Evolutionary conservation across 108 stramenopile species (phyloP).

Genomic region (Cylindrotheca closterium): DNA sequence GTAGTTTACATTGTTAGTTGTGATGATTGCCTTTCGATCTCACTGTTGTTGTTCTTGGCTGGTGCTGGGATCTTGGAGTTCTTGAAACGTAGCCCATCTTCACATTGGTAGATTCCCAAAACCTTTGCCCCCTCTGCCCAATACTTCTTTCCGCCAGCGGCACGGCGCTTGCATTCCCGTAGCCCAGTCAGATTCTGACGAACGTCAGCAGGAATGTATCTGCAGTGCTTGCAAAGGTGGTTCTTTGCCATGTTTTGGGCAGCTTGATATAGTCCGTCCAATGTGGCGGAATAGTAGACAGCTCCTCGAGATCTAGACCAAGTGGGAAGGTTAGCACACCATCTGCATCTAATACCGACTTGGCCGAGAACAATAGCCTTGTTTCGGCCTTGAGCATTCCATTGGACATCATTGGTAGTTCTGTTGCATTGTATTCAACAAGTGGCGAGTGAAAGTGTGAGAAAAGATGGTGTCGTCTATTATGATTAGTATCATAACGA

Average conservation of each 20-base stretch:
- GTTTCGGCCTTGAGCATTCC: constrained; percentile 29
- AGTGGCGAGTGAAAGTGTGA: background rate
- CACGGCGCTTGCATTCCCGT: constrained; percentile 26
- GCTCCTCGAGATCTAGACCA: constrained; percentile 27
- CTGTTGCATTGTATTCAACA: too few species aligned
- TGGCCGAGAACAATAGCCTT: constrained; percentile 23
- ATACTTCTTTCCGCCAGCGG: constrained; percentile 39
- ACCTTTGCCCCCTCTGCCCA: constrained; percentile 36
- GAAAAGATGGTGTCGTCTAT: too few species aligned
- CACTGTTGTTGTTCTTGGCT: too few species aligned
- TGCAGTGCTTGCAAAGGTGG: constrained; percentile 22
- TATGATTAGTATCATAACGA: too few species aligned
- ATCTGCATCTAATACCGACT: constrained; percentile 30
- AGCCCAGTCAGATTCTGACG: constrained; percentile 2
- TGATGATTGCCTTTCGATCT: too few species aligned
- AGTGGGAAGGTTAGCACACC: constrained; percentile 14
- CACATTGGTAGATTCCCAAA: constrained; percentile 31
- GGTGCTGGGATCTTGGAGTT: background rate
- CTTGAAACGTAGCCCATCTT: constrained; percentile 5
- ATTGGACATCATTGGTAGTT: constrained; percentile 7
- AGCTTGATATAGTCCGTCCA: constrained; percentile 38
- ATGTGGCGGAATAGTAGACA: constrained; percentile 33
- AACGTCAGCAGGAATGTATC: constrained; percentile 17
- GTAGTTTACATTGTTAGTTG: too few species aligned
- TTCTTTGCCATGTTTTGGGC: constrained; percentile 39